Base-by-base conservation (phyloP, 352 stramenopile species). In the Phytophthora ohioensis region DNA sequence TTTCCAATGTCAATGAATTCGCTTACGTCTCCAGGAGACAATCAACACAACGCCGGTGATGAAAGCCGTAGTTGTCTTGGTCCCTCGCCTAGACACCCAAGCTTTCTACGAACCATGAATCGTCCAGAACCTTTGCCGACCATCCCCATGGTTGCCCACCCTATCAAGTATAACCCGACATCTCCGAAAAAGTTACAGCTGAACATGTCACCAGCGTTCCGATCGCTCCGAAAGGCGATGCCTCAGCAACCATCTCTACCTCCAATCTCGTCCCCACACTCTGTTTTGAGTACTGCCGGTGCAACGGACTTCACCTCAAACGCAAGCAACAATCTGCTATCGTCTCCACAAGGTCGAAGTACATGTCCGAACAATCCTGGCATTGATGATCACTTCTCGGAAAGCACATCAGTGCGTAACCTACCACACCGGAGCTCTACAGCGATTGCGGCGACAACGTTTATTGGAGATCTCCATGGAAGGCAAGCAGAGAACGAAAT, bases 191-290 rank as follows among this genome's bases (percentile, higher is more conserved):
- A 80, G 61, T 43, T 72, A 3, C 71, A 84, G 32, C 69, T 93
- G 35, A 91, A 91, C 55, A 64, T 93, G 15, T 78, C 80, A 11
- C 80, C 85, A 8, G 83, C 69, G 0, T 93, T 91, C 55, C 78
- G 83, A 47, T 93, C 85, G 9, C 75, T 93, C 7, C 80, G 85
- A 10, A 93, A 91, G 49, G 78, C 79, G 1, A 87, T 93, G 56
- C 83, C 85, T 12, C 83, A 93, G 45, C 80, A 85, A 10, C 85
- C 85, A 43, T 71, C 75, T n/a, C 61, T 93, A 15, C 85, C 85
- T 36, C 85, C 83, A 11, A 80, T 93, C 39, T 76, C 78, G 10
- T 68, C 78, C 2, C 67, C 73, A 13, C 67, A 60, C 11, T 66
- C 8, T 12, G 12, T 57, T 38, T 52, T 67, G 55, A 75, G 38